Percentiles rank a stretch among this genome's conserved stretches.
Evolutionary conservation across 2,329 filamentous ascomycete genomes (phyloP).

Genomic region (Aspergillus caelatus): DNA sequence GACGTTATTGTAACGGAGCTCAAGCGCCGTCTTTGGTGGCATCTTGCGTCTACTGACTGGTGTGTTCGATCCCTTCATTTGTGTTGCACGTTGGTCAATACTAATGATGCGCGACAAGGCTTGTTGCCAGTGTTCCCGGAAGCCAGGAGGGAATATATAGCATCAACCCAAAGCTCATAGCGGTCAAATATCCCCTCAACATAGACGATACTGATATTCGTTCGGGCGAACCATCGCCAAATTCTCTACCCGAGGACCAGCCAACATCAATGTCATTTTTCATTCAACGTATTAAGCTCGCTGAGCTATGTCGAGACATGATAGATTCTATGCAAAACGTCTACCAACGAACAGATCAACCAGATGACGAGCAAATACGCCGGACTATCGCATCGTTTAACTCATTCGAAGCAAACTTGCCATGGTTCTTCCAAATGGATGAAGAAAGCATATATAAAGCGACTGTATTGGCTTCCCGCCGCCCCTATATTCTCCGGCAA

Average conservation of each 20-base stretch:
- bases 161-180: background rate
- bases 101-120: background rate
- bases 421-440: background rate
- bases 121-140: background rate
- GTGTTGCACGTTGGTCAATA: background rate
- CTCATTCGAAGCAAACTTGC: background rate
- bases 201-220: background rate
- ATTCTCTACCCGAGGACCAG: background rate
- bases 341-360: background rate
- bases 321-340: background rate
- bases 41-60: slow-evolving; percentile 4
- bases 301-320: slow-evolving; percentile 1
- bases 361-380: background rate
- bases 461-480: background rate
- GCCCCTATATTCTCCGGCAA: background rate
- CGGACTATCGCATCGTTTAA: background rate
- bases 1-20: background rate
- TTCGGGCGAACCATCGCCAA: background rate
- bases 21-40: slow-evolving; percentile 5
- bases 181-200: background rate
- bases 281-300: background rate
- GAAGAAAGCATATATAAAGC: background rate
- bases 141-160: background rate
- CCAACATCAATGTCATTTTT: slow-evolving; percentile 5
- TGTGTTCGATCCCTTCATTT: background rate